Evolutionary conservation across 2,329 filamentous ascomycete genomes (phyloP), one percentile per base, ranked within the genome.

Genomic region (Dactylellina parvicollis): DNA sequence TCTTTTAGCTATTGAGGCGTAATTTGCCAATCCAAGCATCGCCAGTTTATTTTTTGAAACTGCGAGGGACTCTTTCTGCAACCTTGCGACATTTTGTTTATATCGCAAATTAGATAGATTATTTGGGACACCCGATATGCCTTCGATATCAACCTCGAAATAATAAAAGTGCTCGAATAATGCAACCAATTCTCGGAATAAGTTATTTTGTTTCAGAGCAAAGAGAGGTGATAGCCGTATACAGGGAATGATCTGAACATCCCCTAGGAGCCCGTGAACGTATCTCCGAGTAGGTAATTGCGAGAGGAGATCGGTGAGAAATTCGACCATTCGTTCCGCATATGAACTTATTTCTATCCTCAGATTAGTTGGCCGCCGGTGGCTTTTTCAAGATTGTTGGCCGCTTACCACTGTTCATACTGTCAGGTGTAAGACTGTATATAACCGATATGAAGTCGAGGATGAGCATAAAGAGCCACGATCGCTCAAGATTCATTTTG

Each of bases 271-370:
- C 0, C 91, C 89, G 80, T 97, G 97, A 79, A 96, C 91, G 80
- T 98, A 98, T 80, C 95, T 88, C 77, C 95, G 86, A 2, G 96
- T 99, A 0, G 95, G 95, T 50, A 98, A 84, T 80, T 99, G 95
- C 78, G 94, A 97, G 80, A 96, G 88, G 18, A 99, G 83, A 79
- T 99, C 95, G 7, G 90, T 89, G 50, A 99, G 83, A 56, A 99
- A 89, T 80, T 99, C 95, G 56, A 95, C 82, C 75, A 98, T 94
- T n/a, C 93, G 87, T 81, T 98, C 94, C 79, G 92, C 96, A 80
- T 97, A 99, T 1, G 87, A 82, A 18, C 92, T 80, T 76, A 90
- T 88, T 30, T 92, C 89, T 81, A 79, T 77, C 30, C 22, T 28
- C 7, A 50, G 70, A 81, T 74, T 78, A 85, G 84, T 83, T 79